Percentiles rank a stretch among this genome's conserved stretches.
phyloP scores from a whole-genome alignment of 495 filamentous ascomycete genomes.

The Aspergillus baeticus region DNA sequence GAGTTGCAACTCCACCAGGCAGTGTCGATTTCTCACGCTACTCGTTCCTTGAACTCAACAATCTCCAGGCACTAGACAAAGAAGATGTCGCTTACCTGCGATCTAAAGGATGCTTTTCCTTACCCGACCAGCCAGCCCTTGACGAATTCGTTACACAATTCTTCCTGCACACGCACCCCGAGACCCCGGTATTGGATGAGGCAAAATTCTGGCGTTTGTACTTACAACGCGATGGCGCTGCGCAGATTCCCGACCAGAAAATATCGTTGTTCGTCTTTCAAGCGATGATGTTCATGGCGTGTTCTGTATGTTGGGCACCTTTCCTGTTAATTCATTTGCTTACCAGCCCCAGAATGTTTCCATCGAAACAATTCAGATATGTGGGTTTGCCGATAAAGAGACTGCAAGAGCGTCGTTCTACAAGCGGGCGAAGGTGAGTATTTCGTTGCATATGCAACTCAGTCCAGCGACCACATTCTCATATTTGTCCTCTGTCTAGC shows the following conservation, averaged over 20 bases:
- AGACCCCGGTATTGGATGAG: constrained; percentile 45
- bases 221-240: background rate
- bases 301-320: constrained; percentile 32
- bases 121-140: constrained; percentile 35
- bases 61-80: constrained; percentile 34
- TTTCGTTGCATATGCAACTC: background rate
- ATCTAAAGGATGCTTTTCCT: constrained; percentile 37
- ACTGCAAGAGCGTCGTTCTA: constrained; percentile 41
- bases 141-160: constrained; percentile 45
- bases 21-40: constrained; percentile 28
- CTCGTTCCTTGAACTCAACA: constrained; percentile 33
- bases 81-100: constrained; percentile 43
- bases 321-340: background rate
- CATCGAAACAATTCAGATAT: constrained; percentile 31
- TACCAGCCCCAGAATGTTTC: constrained; percentile 34
- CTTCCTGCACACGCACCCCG: constrained; percentile 46
- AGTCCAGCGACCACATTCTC: no score
- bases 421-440: constrained; percentile 19
- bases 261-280: constrained; percentile 49
- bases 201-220: constrained; percentile 47
- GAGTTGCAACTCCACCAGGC: background rate
- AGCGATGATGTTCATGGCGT: constrained; percentile 45
- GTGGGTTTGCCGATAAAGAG: constrained; percentile 41
- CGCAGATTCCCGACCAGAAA: constrained; percentile 15
- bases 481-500: constrained; percentile 1